Evolutionary conservation across 352 stramenopile species (phyloP).

Genomic region (Poterioochromonas sp.): DNA sequence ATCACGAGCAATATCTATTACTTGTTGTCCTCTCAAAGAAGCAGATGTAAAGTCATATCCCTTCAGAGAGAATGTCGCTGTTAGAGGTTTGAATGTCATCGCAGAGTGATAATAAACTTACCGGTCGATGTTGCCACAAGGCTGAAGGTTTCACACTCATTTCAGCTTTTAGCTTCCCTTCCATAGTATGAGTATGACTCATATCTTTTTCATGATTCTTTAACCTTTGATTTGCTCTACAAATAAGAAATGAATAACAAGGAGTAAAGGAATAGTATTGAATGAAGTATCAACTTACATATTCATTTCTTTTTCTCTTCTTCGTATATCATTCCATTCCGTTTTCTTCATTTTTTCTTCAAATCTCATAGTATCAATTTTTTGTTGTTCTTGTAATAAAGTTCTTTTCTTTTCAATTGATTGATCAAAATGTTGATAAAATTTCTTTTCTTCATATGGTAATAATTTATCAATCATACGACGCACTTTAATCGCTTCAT

Average conservation of each 20-base stretch:
- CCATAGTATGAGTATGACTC: conserved; percentile 4
- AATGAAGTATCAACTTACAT: conserved; percentile 3
- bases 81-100: not conserved
- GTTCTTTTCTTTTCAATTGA: not conserved
- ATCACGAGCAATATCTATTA: conserved; percentile 9
- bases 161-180: not conserved
- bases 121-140: not conserved
- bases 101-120: not conserved
- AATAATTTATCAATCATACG: conserved; percentile 25
- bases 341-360: conserved; percentile 10
- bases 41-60: conserved; percentile 9
- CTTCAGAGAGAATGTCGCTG: conserved; percentile 11
- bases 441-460: conserved; percentile 5
- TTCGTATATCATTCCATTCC: not conserved
- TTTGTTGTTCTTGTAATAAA: not conserved
- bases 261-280: not conserved
- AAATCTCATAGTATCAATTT: not conserved
- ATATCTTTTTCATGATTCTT: conserved; percentile 30
- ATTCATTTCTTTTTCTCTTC: not conserved
- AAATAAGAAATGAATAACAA: not conserved
- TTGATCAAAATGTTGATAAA: not conserved
- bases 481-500: conserved; percentile 23
- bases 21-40: not conserved
- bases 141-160: conserved; percentile 23
- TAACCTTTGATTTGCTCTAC: not conserved